Base-by-base conservation (phyloP, 1,284 basidiomycete species). In the Salmacisia buchloeana region DNA sequence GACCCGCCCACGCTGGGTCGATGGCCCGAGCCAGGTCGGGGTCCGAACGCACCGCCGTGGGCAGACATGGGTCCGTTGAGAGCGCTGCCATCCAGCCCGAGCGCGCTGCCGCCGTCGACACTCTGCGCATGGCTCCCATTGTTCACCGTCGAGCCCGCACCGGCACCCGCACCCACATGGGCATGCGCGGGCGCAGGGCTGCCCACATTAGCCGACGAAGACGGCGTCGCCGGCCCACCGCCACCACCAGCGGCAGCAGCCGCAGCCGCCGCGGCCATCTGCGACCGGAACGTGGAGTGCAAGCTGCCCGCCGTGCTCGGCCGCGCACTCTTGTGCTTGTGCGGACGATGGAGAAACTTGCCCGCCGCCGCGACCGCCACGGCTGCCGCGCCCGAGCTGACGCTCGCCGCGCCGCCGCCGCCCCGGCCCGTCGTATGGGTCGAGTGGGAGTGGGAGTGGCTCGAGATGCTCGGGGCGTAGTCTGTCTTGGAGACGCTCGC, bases 331-430 rank as follows among this genome's bases (percentile, higher is more conserved):
- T 43, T 62, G n/a, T 67, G 62, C 39, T 69, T 62, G 23, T 64
- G 65, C 0, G 72, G 67, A 21, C 73, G 68, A 58, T 72, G 72
- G 1, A 75, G 65, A 5, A 75, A 67, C 62, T 73, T 74, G 27
- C 72, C 70, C 2, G 73, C 73, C 10, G 73, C 65, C 10, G 63
- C 73, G 12, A 72, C 73, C 29, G 72, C 73, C 12, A 67, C 72
- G 15, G 68, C 69, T 10, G 69, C 72, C 3, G 69, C 71, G 18
- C 57, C 38, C n/a, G 35, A 15, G 15, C 57, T 58, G 9, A 58
- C 39, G 18, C n/a, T 60, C 31, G 60, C 43, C 33, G 23, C 61
- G 65, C 43, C 58, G 63, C 59, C 34, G 45, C 36, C 41, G 31
- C 35, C 35, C 7, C 29, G 35, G 9, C 34, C 46, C n/a, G 57